These are phyloP conservation scores for Aspergillus brunneoviolaceus DNA, from an alignment of 2,329 filamentous ascomycete species.

Conservation along the genomic window DNA sequence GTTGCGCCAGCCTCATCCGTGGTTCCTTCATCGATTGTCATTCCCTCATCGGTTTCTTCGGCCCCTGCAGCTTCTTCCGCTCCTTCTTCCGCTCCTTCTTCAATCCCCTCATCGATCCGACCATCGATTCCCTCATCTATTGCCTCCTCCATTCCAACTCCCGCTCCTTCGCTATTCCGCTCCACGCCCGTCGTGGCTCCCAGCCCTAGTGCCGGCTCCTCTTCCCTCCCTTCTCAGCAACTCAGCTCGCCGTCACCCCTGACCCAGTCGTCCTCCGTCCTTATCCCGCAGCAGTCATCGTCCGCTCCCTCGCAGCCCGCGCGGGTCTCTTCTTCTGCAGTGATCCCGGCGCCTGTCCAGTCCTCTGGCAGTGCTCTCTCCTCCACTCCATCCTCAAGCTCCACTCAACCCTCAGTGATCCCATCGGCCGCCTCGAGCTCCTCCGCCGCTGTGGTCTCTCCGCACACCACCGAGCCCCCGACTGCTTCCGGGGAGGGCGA, in stretches of 20 bases:
- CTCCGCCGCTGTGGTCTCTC: neutral
- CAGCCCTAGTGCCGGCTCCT: neutral
- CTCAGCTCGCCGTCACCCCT: neutral
- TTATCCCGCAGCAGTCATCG: neutral
- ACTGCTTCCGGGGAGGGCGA: neutral
- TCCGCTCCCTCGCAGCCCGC: neutral
- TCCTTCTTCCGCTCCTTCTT: neutral
- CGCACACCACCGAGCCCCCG: neutral
- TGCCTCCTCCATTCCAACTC: no score
- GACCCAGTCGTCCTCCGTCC: neutral
- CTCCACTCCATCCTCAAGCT: neutral
- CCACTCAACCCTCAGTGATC: neutral
- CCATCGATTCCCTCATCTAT: no score
- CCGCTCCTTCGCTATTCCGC: no score
- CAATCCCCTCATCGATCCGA: no score
- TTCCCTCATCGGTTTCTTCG: neutral
- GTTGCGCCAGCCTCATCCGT: neutral
- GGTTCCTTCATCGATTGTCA: neutral
- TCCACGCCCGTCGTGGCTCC: neutral
- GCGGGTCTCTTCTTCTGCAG: neutral
- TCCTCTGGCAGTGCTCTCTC: neutral
- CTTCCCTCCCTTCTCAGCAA: neutral
- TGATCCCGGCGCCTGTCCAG: neutral
- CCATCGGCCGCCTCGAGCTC: neutral
- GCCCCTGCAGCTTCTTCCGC: neutral